Base-by-base conservation (phyloP, 2,329 filamentous ascomycete species). In the Fusarium praegraminearum region DNA sequence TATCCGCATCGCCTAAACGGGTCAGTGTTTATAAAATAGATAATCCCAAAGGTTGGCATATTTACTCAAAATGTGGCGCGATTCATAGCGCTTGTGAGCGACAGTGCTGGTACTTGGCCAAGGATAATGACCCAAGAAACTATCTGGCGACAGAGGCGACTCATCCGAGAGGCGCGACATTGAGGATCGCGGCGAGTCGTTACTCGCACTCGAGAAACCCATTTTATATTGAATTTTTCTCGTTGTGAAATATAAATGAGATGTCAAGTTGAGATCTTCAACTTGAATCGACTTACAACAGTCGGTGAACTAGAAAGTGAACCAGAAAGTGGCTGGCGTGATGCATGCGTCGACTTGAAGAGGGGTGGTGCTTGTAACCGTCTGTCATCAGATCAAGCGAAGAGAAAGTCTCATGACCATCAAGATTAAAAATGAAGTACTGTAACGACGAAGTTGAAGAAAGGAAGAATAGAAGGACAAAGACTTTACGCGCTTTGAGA, bases 71-170 rank as follows among this genome's bases (percentile, higher is more conserved):
- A 54, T 47, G 28, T 65, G 62, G 32, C 43, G 62, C 41, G 62
- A 40, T 52, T 66, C 62, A 53, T 60, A 61, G 28, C 47, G 47
- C 24, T 59, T 65, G 20, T 65, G 60, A 28, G 62, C 59, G 8
- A 65, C 54, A 18, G 62, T 66, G 54, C 62, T 65, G 32, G 62
- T 65, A 47, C 62, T 65, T 16, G 62, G 62, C 62, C 62, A 65
- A 24, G 62, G 62, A 66, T 65, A 65, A 22, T 65, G 62, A n/a
- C 62, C 62, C 1, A 65, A n/a, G 46, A 65, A 65, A 50, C 62
- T 65, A 45, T 65, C 62, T 32, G 62, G 62, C 16, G 62, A 65
- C 24, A 65, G 16, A 49, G 62, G 62, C 4, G 61, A 44, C 8
- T 65, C 61, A 26, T 65, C 61, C 30, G 62, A 66, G 47, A 66